Percentiles rank a stretch among this genome's conserved stretches.
These are phyloP conservation scores for Fusarium sp. DNA, from an alignment of 2,329 filamentous ascomycete species.

Conservation along the genomic window DNA sequence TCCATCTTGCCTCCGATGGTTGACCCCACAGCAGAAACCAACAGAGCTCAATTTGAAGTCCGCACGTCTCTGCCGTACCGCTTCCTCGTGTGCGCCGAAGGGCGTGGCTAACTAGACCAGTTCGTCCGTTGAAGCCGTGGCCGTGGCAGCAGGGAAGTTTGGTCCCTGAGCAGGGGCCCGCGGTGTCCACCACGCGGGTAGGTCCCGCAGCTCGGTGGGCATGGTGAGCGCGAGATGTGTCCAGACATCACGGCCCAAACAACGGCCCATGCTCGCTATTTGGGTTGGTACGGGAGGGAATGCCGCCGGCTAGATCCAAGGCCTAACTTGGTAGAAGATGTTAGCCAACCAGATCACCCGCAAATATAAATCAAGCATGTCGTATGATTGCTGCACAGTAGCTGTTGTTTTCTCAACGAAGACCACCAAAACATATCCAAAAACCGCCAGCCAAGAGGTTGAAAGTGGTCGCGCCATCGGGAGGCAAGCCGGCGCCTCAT, in stretches of 20 bases:
- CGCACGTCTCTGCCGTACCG: constrained; percentile 19
- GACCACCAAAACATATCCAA: background rate
- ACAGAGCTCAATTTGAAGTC: constrained; percentile 30
- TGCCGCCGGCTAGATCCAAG: background rate
- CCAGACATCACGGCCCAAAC: background rate
- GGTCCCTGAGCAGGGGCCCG: background rate
- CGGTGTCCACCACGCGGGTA: constrained; percentile 1
- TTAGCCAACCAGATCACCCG: background rate
- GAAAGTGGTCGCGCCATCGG: constrained; percentile 1
- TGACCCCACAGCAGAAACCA: constrained; percentile 28
- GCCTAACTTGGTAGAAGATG: background rate
- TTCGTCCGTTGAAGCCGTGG: constrained; percentile 16
- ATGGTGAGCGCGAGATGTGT: background rate
- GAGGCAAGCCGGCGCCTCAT: constrained; percentile 1
- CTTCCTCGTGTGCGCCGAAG: constrained; percentile 18
- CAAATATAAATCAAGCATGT: background rate
- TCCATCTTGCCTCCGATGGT: constrained; percentile 32
- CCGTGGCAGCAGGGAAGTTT: constrained; percentile 5
- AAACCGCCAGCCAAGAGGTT: background rate
- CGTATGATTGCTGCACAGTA: background rate
- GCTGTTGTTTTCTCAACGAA: background rate
- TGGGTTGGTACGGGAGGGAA: background rate
- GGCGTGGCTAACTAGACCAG: constrained; percentile 1
- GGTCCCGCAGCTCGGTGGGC: constrained; percentile 6
- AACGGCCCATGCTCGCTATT: background rate